Evolutionary conservation across 139 green algal genomes (phyloP).

Genomic region (Yamagishiella unicocca): DNA sequence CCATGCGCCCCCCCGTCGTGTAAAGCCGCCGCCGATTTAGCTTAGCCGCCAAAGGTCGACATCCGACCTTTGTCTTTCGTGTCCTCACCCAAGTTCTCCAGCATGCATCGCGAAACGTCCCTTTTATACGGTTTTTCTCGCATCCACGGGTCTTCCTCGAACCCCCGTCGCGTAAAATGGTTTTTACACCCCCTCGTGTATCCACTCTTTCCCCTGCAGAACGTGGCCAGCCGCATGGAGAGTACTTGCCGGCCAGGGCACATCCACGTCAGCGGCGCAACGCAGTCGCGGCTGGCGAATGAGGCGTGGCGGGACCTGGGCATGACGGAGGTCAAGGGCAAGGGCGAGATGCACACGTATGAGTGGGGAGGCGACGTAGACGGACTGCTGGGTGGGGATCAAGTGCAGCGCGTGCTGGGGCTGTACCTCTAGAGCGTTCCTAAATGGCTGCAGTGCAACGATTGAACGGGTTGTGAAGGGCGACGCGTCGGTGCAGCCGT

Average conservation of each 20-base stretch:
- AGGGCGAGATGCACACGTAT: conserved; percentile 32
- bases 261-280: too few relatives aligned
- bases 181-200: neutral
- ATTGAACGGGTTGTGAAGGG: too few relatives aligned
- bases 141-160: too few relatives aligned
- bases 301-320: conserved; percentile 21
- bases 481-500: too few relatives aligned
- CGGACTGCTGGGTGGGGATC: neutral
- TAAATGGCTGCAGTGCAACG: too few relatives aligned
- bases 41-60: neutral
- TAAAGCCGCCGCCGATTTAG: neutral
- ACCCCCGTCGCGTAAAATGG: too few relatives aligned
- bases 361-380: conserved; percentile 16
- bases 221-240: conserved; percentile 73
- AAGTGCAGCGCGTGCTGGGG: conserved; percentile 23
- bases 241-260: conserved; percentile 54
- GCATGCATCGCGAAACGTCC: neutral
- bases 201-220: conserved; percentile 17
- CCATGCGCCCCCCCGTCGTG: neutral
- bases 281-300: neutral
- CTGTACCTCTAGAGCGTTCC: conserved; percentile 22
- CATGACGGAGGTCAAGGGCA: conserved; percentile 20
- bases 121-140: too few relatives aligned
- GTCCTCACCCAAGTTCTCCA: neutral
- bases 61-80: neutral